Base-by-base conservation (phyloP, 2,329 filamentous ascomycete genomes). In the Pseudogymnoascus sp. region DNA sequence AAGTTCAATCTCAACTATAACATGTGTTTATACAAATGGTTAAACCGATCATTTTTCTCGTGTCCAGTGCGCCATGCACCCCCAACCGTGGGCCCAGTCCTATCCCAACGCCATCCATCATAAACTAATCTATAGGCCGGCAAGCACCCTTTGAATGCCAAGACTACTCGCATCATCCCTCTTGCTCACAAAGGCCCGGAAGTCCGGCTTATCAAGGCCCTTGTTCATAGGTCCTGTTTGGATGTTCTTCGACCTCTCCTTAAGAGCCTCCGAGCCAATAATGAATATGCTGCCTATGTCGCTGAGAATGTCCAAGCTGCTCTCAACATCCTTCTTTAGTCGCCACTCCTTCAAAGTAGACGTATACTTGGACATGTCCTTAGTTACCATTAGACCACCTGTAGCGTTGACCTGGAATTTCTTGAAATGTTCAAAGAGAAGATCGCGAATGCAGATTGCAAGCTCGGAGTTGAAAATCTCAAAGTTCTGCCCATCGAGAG, bases 281-380 rank as follows among this genome's bases (percentile, higher is more conserved):
- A 99, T 96, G 72, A 99, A 99, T 60, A 99, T 76, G 70, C 92
- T 97, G 9, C 92, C 93, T 62, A 99, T 91, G 78, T 99, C 94
- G 25, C 91, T 87, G 63, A 99, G 76, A 50, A 96, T 83, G 76
- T 99, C 93, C 66, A 97, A 83, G 60, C 84, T 83, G 22, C 81
- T 80, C 67, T 83, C 81, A 57, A 86, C 84, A 39, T 89, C 84
- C 67, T 86, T 86, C 60, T 82, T 80, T 39, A 92, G 78, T 28
- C 88, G 83, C 91, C 91, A 97, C 34, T 86, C 86, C 64, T 90
- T 86, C 65, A 99, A 80, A 9, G 96, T 84, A 63, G 92, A 88
- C 7, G 90, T 89, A 73, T 99, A 99, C 71, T 91, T 91, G 35
- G 91, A 90, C 73, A 97, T 92, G 72, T 99, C 94, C 76, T 97